Conservation (phyloP, 2,329 filamentous ascomycete genomes). For the Colletotrichum lupini region DNA sequence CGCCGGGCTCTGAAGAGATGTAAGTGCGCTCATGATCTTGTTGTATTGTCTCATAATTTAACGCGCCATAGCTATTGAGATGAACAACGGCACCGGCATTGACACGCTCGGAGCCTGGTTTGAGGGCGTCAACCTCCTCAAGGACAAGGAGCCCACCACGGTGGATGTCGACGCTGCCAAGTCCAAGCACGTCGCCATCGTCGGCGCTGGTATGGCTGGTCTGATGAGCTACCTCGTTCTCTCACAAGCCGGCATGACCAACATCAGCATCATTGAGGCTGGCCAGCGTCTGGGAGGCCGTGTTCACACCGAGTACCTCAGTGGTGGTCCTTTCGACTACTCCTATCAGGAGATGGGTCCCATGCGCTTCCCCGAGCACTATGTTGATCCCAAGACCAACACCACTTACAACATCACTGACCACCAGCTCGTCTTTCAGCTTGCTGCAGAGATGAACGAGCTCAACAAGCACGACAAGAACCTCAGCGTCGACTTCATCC, state of each 20-base stretch:
- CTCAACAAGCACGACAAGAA: conserved; percentile 64
- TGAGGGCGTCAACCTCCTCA: conserved; percentile 69
- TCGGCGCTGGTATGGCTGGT: conserved; percentile 74
- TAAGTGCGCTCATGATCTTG: conserved; percentile 1
- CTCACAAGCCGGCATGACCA: conserved; percentile 64
- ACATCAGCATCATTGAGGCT: conserved; percentile 72
- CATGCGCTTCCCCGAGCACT: conserved; percentile 71
- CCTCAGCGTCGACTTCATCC: conserved; percentile 69
- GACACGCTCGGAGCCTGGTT: conserved; percentile 70
- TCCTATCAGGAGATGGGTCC: conserved; percentile 76
- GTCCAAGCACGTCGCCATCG: conserved; percentile 68
- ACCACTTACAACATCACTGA: conserved; percentile 69
- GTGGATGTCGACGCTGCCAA: conserved; percentile 66
- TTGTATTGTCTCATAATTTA: conserved; percentile 33
- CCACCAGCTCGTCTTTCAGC: conserved; percentile 73
- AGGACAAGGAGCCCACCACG: conserved; percentile 62
- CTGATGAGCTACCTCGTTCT: conserved; percentile 67
- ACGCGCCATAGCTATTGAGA: conserved; percentile 48
- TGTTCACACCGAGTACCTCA: conserved; percentile 72
- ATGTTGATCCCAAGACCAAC: conserved; percentile 62
- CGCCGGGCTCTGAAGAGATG: conserved; percentile 36
- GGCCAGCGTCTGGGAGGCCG: conserved; percentile 71
- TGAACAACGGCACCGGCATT: conserved; percentile 63
- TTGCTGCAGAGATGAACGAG: conserved; percentile 68
- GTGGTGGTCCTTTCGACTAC: conserved; percentile 68